Percentiles rank a stretch among this genome's conserved stretches.
Evolutionary conservation across 371 early-diverging fungal genomes (phyloP).

Genomic region (Mucor irregularis): DNA sequence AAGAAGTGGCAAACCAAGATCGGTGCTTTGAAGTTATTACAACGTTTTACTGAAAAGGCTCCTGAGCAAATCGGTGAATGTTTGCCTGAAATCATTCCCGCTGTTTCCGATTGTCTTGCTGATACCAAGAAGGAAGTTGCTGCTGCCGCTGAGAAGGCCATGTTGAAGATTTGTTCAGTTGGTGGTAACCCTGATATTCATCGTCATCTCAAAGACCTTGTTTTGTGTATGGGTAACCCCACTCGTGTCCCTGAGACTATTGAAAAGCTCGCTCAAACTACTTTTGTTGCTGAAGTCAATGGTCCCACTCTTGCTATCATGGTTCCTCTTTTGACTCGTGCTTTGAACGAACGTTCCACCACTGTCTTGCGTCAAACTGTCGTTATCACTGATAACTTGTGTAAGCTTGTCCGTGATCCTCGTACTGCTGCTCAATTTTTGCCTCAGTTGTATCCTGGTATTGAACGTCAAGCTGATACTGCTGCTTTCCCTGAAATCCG

Average conservation of each 20-base stretch:
- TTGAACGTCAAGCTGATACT: slow-evolving; percentile 60
- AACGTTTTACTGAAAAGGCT: slow-evolving; percentile 54
- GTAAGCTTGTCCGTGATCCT: slow-evolving; percentile 65
- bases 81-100: slow-evolving; percentile 73
- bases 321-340: slow-evolving; percentile 68
- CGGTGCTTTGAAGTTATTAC: slow-evolving; percentile 63
- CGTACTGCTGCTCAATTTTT: slow-evolving; percentile 64
- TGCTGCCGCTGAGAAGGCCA: slow-evolving; percentile 45
- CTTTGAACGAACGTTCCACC: slow-evolving; percentile 61
- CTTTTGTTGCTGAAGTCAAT: slow-evolving; percentile 80
- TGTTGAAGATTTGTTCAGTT: slow-evolving; percentile 69
- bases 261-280: slow-evolving; percentile 74
- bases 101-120: slow-evolving; percentile 68
- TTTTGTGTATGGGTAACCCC: slow-evolving; percentile 77
- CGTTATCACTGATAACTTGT: slow-evolving; percentile 63
- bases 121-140: slow-evolving; percentile 76
- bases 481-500: slow-evolving; percentile 67
- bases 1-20: slow-evolving; percentile 83
- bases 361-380: slow-evolving; percentile 58
- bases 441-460: slow-evolving; percentile 69
- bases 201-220: slow-evolving; percentile 65
- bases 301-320: slow-evolving; percentile 80
- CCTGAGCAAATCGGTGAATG: slow-evolving; percentile 67
- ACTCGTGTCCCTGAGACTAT: slow-evolving; percentile 65
- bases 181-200: slow-evolving; percentile 80